Evolutionary conservation across 148 eudicot species (phyloP).

Genomic region (Pharnaceum exiguum): DNA sequence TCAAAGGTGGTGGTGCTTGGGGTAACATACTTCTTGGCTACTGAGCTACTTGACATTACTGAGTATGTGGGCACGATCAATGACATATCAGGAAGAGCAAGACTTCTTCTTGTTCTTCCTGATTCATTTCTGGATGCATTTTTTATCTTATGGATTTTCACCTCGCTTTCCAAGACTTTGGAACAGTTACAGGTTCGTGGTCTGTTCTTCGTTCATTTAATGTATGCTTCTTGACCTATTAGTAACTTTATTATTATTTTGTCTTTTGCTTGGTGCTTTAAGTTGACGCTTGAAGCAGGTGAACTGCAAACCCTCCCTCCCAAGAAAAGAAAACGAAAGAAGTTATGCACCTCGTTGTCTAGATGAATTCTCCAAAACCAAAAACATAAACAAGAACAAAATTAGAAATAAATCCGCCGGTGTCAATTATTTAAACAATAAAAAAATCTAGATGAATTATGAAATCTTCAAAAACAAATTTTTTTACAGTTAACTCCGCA

Average conservation of each 20-base stretch:
- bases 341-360: too few species aligned
- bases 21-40: slow-evolving; percentile 72
- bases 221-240: neutral
- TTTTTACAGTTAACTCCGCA: too few species aligned
- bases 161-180: slow-evolving; percentile 90
- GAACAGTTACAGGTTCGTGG: slow-evolving; percentile 86
- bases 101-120: slow-evolving; percentile 82
- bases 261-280: neutral
- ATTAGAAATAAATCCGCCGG: too few species aligned
- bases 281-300: neutral
- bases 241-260: neutral
- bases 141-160: slow-evolving; percentile 87
- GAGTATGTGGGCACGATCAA: slow-evolving; percentile 91
- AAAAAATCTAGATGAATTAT: too few species aligned
- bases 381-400: too few species aligned
- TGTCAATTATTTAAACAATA: too few species aligned
- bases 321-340: too few species aligned
- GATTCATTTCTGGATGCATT: slow-evolving; percentile 84
- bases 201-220: neutral
- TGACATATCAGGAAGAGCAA: slow-evolving; percentile 87
- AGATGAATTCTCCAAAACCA: too few species aligned
- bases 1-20: slow-evolving; percentile 88
- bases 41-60: slow-evolving; percentile 79
- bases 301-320: too few species aligned
- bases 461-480: too few species aligned